Conservation (phyloP, 2,329 filamentous ascomycete species). For the Beauveria medogensis region DNA sequence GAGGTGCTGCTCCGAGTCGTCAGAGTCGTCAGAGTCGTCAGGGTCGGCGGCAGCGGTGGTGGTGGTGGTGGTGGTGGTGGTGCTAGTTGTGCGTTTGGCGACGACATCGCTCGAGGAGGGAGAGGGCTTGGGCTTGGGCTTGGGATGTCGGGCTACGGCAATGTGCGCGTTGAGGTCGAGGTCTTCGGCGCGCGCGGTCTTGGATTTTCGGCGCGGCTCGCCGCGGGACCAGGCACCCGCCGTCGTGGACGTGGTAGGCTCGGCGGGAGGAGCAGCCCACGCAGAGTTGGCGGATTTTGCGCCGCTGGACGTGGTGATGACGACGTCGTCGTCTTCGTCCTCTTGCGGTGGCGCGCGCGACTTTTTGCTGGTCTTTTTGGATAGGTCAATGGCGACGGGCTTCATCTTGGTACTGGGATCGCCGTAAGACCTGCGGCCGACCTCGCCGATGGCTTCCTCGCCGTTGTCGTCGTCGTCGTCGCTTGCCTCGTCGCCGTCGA, state of each 20-base stretch:
- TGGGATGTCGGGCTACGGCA: constrained; percentile 22
- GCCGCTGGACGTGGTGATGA: constrained; percentile 18
- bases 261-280: constrained; percentile 17
- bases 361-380: constrained; percentile 18
- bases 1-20: constrained; percentile 41
- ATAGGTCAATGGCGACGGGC: constrained; percentile 23
- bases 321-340: constrained; percentile 19
- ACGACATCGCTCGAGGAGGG: constrained; percentile 15
- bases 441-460: constrained; percentile 45
- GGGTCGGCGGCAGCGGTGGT: constrained; percentile 19
- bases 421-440: constrained; percentile 66
- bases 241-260: constrained; percentile 21
- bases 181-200: constrained; percentile 24
- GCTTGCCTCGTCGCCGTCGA: constrained; percentile 53
- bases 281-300: constrained; percentile 15
- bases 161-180: constrained; percentile 29
- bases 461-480: constrained; percentile 18
- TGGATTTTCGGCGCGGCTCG: constrained; percentile 31
- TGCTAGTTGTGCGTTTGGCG: not conserved
- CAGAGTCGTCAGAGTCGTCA: constrained; percentile 27
- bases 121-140: constrained; percentile 17
- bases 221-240: constrained; percentile 35
- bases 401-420: constrained; percentile 29
- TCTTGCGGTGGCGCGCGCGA: constrained; percentile 21
- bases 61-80: constrained; percentile 21